Evolutionary conservation across 2,329 filamentous ascomycete species (phyloP).

Genomic region (Fusarium dimerum): DNA sequence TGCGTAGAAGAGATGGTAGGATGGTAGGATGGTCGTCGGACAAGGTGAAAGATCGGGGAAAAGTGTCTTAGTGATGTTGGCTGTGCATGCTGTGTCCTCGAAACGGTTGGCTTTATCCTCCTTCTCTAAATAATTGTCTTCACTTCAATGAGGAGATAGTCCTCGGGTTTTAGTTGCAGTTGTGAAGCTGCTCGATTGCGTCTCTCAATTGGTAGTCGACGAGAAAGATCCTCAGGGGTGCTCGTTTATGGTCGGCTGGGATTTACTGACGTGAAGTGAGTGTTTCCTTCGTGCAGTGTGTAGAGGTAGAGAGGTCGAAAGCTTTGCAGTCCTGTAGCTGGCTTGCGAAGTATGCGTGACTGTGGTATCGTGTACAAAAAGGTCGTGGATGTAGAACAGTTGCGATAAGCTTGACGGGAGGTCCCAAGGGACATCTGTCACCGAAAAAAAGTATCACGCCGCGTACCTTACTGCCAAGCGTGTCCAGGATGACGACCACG

Average conservation of each 20-base stretch:
- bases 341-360: neutral
- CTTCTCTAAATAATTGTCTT: neutral
- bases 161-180: neutral
- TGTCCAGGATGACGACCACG: neutral
- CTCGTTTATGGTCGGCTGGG: neutral
- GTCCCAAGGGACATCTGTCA: neutral
- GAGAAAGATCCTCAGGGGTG: neutral
- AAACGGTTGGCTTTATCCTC: slow-evolving; percentile 2
- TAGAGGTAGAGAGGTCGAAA: no score
- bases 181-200: neutral
- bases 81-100: slow-evolving; percentile 27
- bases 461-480: neutral
- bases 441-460: neutral
- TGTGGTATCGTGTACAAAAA: neutral
- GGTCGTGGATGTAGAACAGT: neutral
- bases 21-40: slow-evolving; percentile 12
- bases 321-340: no score
- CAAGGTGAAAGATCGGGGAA: slow-evolving; percentile 14
- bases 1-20: slow-evolving; percentile 1
- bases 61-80: slow-evolving; percentile 20
- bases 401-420: neutral
- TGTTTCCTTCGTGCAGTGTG: no score
- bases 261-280: no score
- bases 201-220: slow-evolving; percentile 8
- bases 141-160: neutral